phyloP scores from a whole-genome alignment of 148 eudicot species.

The Rhododendron ferrugineum region DNA sequence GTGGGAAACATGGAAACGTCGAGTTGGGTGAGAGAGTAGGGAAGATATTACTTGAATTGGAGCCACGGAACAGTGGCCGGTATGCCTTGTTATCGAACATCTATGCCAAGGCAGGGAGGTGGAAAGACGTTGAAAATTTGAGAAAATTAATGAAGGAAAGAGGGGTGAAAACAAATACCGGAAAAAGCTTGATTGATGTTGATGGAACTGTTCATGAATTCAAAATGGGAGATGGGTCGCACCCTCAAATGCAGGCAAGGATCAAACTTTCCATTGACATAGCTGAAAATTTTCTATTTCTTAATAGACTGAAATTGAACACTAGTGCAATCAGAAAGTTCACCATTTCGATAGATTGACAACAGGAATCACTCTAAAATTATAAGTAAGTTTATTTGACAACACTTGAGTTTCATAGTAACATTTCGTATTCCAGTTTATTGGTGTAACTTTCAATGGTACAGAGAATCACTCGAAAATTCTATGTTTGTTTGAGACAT shows the following conservation, averaged over 20 bases:
- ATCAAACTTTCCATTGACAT: neutral
- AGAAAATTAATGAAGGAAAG: constrained; percentile 35
- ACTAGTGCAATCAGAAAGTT: neutral
- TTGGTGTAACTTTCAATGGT: neutral
- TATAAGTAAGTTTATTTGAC: neutral
- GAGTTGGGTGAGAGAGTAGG: constrained; percentile 35
- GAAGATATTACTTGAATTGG: constrained; percentile 26
- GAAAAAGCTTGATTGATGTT: constrained; percentile 25
- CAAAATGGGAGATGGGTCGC: constrained; percentile 33
- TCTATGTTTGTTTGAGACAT: neutral
- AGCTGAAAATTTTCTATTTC: neutral
- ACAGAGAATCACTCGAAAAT: neutral
- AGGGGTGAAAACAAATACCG: constrained; percentile 29
- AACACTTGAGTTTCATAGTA: neutral
- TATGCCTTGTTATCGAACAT: constrained; percentile 39
- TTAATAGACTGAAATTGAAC: neutral
- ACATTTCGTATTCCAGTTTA: neutral
- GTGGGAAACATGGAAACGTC: constrained; percentile 28
- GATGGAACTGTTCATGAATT: constrained; percentile 31
- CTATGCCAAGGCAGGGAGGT: constrained; percentile 38
- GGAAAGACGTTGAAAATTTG: constrained; percentile 29
- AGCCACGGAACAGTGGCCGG: constrained; percentile 31
- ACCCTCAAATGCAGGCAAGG: constrained; percentile 19
- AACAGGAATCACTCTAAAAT: neutral
- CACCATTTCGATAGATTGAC: neutral